Percentiles rank a stretch among this genome's conserved stretches.
phyloP scores from a whole-genome alignment of 352 stramenopile species.

The Pseudoperonospora humuli region DNA sequence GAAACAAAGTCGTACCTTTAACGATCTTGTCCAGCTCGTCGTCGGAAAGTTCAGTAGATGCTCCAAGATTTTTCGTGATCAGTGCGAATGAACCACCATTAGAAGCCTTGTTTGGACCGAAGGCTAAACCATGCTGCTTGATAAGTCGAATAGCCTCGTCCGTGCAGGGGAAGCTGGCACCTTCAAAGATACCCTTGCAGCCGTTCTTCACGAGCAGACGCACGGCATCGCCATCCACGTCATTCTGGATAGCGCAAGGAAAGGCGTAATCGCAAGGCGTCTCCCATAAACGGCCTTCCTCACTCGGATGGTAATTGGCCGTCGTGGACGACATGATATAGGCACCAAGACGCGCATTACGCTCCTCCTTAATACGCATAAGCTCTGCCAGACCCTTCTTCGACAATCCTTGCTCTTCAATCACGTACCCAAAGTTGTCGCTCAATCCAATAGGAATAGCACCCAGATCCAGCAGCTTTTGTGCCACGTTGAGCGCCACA shows the following conservation, averaged over 20 bases:
- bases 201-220: conserved; percentile 82
- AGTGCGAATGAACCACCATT: conserved; percentile 77
- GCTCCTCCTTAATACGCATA: conserved; percentile 77
- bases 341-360: conserved; percentile 66
- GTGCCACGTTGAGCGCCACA: conserved; percentile 89
- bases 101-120: conserved; percentile 79
- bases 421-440: conserved; percentile 93
- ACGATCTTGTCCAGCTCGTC: conserved; percentile 63
- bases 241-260: conserved; percentile 92
- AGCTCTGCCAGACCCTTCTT: conserved; percentile 62
- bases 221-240: conserved; percentile 76
- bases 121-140: conserved; percentile 77
- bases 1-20: conserved; percentile 36
- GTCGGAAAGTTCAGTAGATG: conserved; percentile 40
- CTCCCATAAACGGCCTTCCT: conserved; percentile 81
- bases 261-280: conserved; percentile 95
- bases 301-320: conserved; percentile 77
- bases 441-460: conserved; percentile 94
- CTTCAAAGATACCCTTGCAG: conserved; percentile 85
- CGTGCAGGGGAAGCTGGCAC: conserved; percentile 77
- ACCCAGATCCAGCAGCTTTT: conserved; percentile 93
- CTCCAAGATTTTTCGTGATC: conserved; percentile 49
- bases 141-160: conserved; percentile 74
- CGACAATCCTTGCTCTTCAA: conserved; percentile 89
- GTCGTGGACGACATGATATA: conserved; percentile 88